Percentiles rank a stretch among this genome's conserved stretches.
phyloP scores from a whole-genome alignment of 768 basidiomycete genomes.

The Lactarius tabidus region DNA sequence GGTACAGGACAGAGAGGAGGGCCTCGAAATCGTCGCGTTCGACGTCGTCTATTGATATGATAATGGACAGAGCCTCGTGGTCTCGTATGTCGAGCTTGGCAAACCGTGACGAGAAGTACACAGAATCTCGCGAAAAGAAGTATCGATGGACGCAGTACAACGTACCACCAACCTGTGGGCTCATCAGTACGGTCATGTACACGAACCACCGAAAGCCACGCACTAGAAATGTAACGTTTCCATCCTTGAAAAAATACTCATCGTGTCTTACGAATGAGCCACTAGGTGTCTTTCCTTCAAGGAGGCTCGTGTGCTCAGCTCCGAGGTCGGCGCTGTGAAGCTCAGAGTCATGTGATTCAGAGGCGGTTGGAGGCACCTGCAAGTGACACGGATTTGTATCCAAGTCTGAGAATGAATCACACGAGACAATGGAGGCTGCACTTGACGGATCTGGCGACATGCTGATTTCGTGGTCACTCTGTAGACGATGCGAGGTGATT shows the following conservation, averaged over 20 bases:
- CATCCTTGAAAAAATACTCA: slow-evolving; percentile 19
- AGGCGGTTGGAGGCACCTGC: neutral
- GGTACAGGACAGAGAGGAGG: neutral
- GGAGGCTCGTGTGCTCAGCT: neutral
- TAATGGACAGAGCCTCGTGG: neutral
- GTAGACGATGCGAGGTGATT: neutral
- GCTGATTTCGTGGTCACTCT: neutral
- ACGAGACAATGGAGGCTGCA: slow-evolving; percentile 2
- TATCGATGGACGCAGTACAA: slow-evolving; percentile 22
- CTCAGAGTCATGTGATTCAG: neutral
- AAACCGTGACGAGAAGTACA: slow-evolving; percentile 17
- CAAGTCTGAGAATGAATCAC: slow-evolving; percentile 8
- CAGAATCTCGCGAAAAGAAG: slow-evolving; percentile 23
- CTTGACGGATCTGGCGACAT: neutral
- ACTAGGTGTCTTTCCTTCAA: neutral
- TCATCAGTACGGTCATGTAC: neutral
- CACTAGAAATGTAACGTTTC: slow-evolving; percentile 23
- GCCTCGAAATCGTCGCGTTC: slow-evolving; percentile 21
- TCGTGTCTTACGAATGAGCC: slow-evolving; percentile 10
- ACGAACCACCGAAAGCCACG: neutral
- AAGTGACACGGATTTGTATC: neutral
- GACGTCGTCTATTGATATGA: neutral
- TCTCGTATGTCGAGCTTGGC: neutral
- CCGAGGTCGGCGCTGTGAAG: neutral
- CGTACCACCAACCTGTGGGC: slow-evolving; percentile 12